These are phyloP conservation scores for Candida lessepsii DNA, from an alignment of 805 yeast genomes.

Conservation along the genomic window DNA sequence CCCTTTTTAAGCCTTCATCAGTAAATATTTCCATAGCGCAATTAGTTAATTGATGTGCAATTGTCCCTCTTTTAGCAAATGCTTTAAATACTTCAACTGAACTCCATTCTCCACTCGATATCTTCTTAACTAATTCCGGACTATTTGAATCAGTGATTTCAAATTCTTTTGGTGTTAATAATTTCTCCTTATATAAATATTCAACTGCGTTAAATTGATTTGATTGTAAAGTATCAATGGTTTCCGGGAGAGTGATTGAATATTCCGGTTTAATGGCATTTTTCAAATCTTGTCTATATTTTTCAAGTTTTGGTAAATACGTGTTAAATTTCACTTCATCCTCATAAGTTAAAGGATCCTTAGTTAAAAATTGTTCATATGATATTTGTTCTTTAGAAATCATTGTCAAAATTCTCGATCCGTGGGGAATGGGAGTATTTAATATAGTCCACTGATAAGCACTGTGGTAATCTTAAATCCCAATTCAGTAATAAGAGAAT, in stretches of 20 bases:
- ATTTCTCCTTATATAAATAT: constrained; percentile 32
- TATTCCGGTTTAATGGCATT: constrained; percentile 29
- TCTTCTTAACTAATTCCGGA: constrained; percentile 25
- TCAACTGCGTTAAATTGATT: constrained; percentile 38
- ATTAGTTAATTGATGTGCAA: constrained; percentile 45
- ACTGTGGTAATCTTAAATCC: no score
- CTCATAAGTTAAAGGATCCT: constrained; percentile 24
- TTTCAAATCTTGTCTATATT: constrained; percentile 28
- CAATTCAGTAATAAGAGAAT: no score
- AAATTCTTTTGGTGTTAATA: constrained; percentile 34
- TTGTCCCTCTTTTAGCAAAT: constrained; percentile 42
- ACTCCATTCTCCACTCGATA: constrained; percentile 32
- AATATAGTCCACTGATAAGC: no score
- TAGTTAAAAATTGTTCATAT: constrained; percentile 13
- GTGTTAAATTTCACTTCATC: constrained; percentile 40
- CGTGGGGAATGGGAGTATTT: no score
- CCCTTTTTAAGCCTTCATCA: constrained; percentile 58
- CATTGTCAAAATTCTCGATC: background rate
- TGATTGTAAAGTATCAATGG: constrained; percentile 26
- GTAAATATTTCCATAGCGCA: constrained; percentile 47
- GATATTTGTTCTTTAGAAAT: constrained; percentile 6
- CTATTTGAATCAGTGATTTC: constrained; percentile 38
- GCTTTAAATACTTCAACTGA: constrained; percentile 42
- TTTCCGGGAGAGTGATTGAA: constrained; percentile 29
- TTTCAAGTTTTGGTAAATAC: constrained; percentile 45